phyloP scores from a whole-genome alignment of 2,329 filamentous ascomycete species.

The Apiospora saccharicola region DNA sequence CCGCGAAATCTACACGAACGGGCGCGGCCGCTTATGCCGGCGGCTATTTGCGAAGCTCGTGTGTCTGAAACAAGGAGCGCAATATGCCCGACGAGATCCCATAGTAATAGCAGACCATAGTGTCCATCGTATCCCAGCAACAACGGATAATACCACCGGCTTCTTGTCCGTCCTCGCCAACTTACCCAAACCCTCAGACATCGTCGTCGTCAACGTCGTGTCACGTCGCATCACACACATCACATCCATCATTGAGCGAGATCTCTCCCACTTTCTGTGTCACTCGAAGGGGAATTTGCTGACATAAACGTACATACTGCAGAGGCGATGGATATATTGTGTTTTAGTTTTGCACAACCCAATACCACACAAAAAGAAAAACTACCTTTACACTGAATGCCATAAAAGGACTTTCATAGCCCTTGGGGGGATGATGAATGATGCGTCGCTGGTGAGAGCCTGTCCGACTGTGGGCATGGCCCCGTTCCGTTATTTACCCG shows the following conservation, averaged over 20 bases:
- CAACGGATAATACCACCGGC: not conserved
- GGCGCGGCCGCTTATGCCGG: constrained; percentile 2
- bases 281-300: not conserved
- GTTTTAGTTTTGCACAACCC: not conserved
- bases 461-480: not conserved
- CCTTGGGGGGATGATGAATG: not conserved
- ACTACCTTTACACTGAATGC: constrained; percentile 20
- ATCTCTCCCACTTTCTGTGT: not conserved
- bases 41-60: constrained; percentile 10
- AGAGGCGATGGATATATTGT: constrained; percentile 10
- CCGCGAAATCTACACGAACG: not conserved
- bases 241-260: not conserved
- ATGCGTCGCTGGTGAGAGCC: constrained; percentile 5
- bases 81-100: not conserved
- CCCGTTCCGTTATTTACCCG: constrained; percentile 12
- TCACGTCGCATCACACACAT: not conserved
- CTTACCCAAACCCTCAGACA: not conserved
- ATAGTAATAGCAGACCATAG: not conserved
- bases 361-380: constrained; percentile 9
- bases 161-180: not conserved
- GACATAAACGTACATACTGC: not conserved
- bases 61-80: not conserved
- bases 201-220: not conserved
- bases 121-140: not conserved
- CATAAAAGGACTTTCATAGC: not conserved